phyloP scores from a whole-genome alignment of 257 asterid species.

The Forsythia suspensa region DNA sequence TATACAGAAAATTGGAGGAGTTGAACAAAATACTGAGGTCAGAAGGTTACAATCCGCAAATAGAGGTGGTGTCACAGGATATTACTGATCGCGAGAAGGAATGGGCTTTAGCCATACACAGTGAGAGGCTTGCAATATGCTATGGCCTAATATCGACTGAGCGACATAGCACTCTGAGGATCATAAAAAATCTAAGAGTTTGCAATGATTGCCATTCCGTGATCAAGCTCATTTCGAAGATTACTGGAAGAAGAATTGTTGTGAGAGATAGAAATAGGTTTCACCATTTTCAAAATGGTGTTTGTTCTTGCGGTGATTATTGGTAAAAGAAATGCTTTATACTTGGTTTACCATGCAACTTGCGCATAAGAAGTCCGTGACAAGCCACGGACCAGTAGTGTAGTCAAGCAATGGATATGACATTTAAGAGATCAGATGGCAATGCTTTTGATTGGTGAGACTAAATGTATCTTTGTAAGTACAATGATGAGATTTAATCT shows the following conservation, averaged over 20 bases:
- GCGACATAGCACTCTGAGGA: constrained; percentile 30
- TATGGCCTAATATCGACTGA: constrained; percentile 49
- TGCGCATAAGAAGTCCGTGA: neutral
- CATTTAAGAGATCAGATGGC: neutral
- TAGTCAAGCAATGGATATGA: neutral
- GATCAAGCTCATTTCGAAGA: constrained; percentile 52
- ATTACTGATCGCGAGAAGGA: constrained; percentile 43
- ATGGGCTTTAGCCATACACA: constrained; percentile 46
- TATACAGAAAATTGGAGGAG: constrained; percentile 41
- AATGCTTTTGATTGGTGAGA: neutral
- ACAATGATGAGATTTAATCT: too few species aligned
- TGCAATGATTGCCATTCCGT: constrained; percentile 56
- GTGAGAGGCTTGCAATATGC: constrained; percentile 63
- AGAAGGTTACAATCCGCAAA: constrained; percentile 47
- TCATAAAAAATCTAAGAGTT: constrained; percentile 51
- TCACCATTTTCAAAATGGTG: constrained; percentile 63
- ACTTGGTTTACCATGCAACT: neutral
- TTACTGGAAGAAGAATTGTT: constrained; percentile 35
- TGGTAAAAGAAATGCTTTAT: constrained; percentile 36
- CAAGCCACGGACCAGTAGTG: neutral
- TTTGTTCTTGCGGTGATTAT: constrained; percentile 58
- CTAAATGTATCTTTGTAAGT: too few species aligned
- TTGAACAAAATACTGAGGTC: constrained; percentile 27
- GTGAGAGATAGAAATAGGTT: constrained; percentile 62
- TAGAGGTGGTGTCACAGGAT: constrained; percentile 42